These are phyloP conservation scores for Stagonosporopsis rhizophila DNA, from an alignment of 2,329 filamentous ascomycete genomes.

Conservation along the genomic window DNA sequence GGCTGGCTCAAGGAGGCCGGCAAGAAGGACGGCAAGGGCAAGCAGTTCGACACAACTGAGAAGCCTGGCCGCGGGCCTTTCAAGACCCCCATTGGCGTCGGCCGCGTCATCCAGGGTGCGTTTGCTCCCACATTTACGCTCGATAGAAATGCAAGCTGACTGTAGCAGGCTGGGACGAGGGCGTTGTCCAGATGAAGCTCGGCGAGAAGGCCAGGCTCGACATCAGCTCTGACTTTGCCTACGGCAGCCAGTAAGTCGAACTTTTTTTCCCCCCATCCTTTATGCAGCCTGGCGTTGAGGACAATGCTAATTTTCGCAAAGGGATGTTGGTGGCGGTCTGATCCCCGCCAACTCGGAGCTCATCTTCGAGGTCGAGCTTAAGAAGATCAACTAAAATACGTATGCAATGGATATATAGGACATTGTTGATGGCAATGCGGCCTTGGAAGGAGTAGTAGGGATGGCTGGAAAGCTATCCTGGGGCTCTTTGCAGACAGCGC, in stretches of 20 bases:
- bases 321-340: constrained; percentile 61
- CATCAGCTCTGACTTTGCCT: constrained; percentile 71
- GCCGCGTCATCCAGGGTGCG: constrained; percentile 83
- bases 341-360: constrained; percentile 78
- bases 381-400: constrained; percentile 41
- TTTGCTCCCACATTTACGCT: neutral
- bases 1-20: constrained; percentile 37
- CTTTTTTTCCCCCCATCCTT: neutral
- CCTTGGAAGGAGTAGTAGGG: neutral
- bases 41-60: constrained; percentile 79
- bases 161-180: constrained; percentile 63
- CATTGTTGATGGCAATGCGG: neutral
- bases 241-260: constrained; percentile 32
- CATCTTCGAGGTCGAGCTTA: constrained; percentile 64
- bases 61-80: constrained; percentile 72
- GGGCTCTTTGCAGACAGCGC: neutral
- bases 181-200: constrained; percentile 75
- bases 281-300: neutral
- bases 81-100: constrained; percentile 76
- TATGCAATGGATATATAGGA: neutral
- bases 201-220: constrained; percentile 88
- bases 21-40: constrained; percentile 38
- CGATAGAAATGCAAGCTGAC: neutral
- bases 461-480: neutral
- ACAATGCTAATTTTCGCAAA: neutral